Evolutionary conservation across 2,329 filamentous ascomycete genomes (phyloP), one percentile per base, ranked within the genome.

Genomic region (Aspergillus neotritici): DNA sequence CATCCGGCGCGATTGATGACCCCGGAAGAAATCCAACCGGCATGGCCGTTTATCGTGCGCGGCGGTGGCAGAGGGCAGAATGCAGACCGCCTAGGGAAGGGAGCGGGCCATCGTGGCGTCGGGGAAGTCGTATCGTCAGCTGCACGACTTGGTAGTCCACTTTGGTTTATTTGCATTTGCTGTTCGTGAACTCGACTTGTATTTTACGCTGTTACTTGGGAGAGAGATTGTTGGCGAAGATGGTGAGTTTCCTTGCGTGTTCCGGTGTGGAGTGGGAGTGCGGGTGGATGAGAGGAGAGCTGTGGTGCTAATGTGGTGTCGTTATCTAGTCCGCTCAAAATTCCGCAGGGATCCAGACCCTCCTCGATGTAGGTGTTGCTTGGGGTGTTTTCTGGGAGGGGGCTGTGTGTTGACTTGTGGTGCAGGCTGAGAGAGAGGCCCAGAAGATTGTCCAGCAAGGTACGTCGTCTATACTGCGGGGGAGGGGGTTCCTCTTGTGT

Each of bases 361-460:
- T 98, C 64, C 88, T 98, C 73, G 93, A 97, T 74, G 93, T 98
- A 85, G 62, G 85, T 66, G 48, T 46, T 37, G 14, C 17, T 44
- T 9, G 21, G 37, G 13, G 41, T 29, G 16, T n/a, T 33, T 7
- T 13, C 17, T 25, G 31, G 14, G 7, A 12, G 16, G 25, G n/a
- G 3, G 40, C 4, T 34, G 31, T 42, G 32, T 48, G 48, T 39
- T 54, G 31, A 54, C 34, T 46, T 30, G 3, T 35, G 33, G 40
- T 12, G 6, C 57, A 97, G 91, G 90, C 93, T 60, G 93, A 98
- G 80, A 86, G 89, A 71, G 91, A 97, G 71, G 93, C 93, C 49
- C 91, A 95, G 73, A 96, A 96, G 80, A 98, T 98, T 68, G 90
- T 98, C 46, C 91, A 97, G 71, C 89, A 93, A 80, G 87, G 91